phyloP scores from a whole-genome alignment of 2,329 filamentous ascomycete species.

The Lasiodiplodia theobromae region DNA sequence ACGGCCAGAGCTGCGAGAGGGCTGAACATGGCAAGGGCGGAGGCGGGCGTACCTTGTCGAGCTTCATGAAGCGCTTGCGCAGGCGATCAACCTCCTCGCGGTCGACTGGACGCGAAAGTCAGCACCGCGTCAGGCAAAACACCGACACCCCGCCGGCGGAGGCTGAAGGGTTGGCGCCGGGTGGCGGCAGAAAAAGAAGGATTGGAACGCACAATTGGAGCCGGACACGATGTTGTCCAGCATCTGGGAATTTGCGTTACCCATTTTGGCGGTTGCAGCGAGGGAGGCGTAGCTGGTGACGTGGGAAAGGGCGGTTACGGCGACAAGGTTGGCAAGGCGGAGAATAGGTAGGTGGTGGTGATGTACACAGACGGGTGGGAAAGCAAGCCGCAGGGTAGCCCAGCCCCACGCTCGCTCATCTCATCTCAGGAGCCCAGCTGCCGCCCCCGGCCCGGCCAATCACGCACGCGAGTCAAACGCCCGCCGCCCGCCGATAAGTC shows the following conservation, averaged over 20 bases:
- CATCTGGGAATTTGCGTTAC: conserved; percentile 69
- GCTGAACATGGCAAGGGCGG: background rate
- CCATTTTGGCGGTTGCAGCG: conserved; percentile 51
- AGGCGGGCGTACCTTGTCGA: conserved; percentile 79
- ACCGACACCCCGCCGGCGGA: conserved; percentile 1
- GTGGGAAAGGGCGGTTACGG: conserved; percentile 31
- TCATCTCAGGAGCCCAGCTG: conserved; percentile 19
- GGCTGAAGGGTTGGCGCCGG: conserved; percentile 1
- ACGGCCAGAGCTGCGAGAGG: background rate
- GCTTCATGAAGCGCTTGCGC: conserved; percentile 98
- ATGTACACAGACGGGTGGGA: conserved; percentile 9
- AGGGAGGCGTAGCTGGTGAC: conserved; percentile 9
- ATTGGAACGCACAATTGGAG: conserved; percentile 79
- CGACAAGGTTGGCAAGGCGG: conserved; percentile 27
- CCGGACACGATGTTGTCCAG: conserved; percentile 96
- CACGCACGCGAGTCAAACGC: background rate
- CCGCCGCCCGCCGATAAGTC: background rate
- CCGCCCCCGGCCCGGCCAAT: conserved; percentile 10
- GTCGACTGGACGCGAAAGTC: conserved; percentile 71
- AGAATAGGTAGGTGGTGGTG: background rate
- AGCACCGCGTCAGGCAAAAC: conserved; percentile 21
- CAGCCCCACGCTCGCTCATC: conserved; percentile 23
- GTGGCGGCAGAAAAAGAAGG: conserved; percentile 30
- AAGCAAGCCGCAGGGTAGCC: conserved; percentile 1
- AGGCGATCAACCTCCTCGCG: conserved; percentile 95